These are phyloP conservation scores for Pseudocercospora crystallina DNA, from an alignment of 2,329 filamentous ascomycete genomes.

Conservation along the genomic window DNA sequence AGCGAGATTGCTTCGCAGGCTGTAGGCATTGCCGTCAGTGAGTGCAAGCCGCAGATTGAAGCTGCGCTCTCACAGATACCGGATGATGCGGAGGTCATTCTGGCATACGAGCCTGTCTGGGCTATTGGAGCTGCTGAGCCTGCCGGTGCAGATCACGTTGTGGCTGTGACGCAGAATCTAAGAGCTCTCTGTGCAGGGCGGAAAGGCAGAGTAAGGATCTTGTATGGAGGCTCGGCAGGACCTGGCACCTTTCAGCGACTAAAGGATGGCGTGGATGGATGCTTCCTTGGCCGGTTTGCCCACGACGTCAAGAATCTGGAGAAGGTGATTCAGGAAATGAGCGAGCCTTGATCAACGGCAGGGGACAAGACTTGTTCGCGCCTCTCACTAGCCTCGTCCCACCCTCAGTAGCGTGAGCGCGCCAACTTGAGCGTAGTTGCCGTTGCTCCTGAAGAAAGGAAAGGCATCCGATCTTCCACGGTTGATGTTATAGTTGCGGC, in stretches of 20 bases:
- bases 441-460: too few species aligned
- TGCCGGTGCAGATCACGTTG: slow-evolving; percentile 70
- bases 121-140: slow-evolving; percentile 76
- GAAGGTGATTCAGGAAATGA: slow-evolving; percentile 70
- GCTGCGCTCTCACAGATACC: slow-evolving; percentile 63
- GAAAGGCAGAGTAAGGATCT: slow-evolving; percentile 62
- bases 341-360: slow-evolving; percentile 7
- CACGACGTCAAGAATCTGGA: slow-evolving; percentile 72
- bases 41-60: slow-evolving; percentile 66
- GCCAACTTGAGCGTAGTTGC: too few species aligned
- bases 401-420: too few species aligned
- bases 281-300: slow-evolving; percentile 79
- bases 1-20: slow-evolving; percentile 47
- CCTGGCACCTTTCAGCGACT: slow-evolving; percentile 71
- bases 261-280: slow-evolving; percentile 69
- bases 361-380: too few species aligned
- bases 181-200: slow-evolving; percentile 55
- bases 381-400: too few species aligned
- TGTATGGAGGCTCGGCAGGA: slow-evolving; percentile 82
- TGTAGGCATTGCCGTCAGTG: slow-evolving; percentile 60
- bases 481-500: too few species aligned
- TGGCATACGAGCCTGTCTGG: slow-evolving; percentile 89
- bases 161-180: slow-evolving; percentile 66
- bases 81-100: slow-evolving; percentile 64
- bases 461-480: too few species aligned